Percentiles rank a stretch among this genome's conserved stretches.
Conservation (phyloP, 192 early-diverging fungal genomes). For the Rhizophagus prolifer region DNA sequence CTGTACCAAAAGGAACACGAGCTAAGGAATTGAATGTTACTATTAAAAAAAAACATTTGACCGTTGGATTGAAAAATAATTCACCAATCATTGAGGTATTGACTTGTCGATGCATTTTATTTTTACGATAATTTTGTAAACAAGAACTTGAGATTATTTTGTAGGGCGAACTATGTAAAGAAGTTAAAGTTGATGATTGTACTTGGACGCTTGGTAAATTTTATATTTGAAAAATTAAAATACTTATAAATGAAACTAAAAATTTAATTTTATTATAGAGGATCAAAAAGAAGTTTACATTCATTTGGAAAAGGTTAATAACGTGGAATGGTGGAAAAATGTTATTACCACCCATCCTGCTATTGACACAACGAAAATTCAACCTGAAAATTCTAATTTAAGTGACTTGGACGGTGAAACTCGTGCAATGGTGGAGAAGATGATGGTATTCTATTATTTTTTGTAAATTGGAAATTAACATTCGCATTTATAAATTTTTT, state of each 20-base stretch:
- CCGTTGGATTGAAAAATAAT: slow-evolving; percentile 70
- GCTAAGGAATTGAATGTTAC: slow-evolving; percentile 64
- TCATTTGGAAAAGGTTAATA: slow-evolving; percentile 83
- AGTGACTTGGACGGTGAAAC: slow-evolving; percentile 88
- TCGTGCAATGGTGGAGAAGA: slow-evolving; percentile 90
- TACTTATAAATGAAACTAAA: neutral
- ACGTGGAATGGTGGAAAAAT: slow-evolving; percentile 87
- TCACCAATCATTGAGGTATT: slow-evolving; percentile 69
- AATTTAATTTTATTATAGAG: slow-evolving; percentile 34
- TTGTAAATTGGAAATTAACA: neutral
- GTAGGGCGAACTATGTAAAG: slow-evolving; percentile 70
- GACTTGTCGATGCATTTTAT: neutral
- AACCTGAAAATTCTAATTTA: slow-evolving; percentile 88
- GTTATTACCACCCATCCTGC: slow-evolving; percentile 75
- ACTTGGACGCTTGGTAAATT: slow-evolving; percentile 75
- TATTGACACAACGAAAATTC: slow-evolving; percentile 87
- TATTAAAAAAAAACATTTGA: slow-evolving; percentile 66
- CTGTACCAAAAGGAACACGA: slow-evolving; percentile 72
- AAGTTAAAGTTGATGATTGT: slow-evolving; percentile 72
- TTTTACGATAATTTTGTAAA: neutral
- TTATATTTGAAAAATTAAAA: neutral
- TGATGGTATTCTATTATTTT: slow-evolving; percentile 68
- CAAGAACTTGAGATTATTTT: neutral
- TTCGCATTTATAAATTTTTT: slow-evolving; percentile 1
- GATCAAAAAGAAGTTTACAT: slow-evolving; percentile 71